Evolutionary conservation across 148 eudicot genomes (phyloP).

Genomic region (Diospyros kaki): DNA sequence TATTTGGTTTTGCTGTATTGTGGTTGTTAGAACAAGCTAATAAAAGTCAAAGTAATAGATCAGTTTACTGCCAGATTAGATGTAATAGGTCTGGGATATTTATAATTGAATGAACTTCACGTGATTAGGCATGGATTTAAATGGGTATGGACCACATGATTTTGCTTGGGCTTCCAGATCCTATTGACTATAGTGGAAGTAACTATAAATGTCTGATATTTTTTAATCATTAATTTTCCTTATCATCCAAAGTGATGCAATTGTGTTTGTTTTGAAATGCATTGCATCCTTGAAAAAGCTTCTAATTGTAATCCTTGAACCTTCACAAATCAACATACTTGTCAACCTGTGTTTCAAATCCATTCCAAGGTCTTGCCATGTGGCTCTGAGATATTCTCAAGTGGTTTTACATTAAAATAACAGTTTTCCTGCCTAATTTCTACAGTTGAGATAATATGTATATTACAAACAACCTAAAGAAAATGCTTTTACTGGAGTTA

Average conservation of each 20-base stretch:
- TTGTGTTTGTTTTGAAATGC: neutral
- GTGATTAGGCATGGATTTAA: neutral
- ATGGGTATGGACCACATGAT: neutral
- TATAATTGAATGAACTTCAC: conserved; percentile 1
- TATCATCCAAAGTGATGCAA: neutral
- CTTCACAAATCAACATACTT: neutral
- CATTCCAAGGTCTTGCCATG: neutral
- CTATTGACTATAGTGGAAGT: neutral
- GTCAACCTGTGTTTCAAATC: neutral
- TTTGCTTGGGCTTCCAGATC: neutral
- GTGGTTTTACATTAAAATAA: neutral
- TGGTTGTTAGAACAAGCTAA: neutral
- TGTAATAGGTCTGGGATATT: neutral
- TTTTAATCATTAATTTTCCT: neutral
- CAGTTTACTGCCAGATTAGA: neutral
- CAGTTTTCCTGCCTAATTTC: neutral
- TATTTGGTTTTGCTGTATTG: neutral
- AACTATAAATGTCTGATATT: neutral
- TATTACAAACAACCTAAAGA: neutral
- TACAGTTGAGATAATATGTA: neutral
- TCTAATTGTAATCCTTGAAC: conserved; percentile 1
- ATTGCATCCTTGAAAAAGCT: neutral
- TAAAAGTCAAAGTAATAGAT: neutral
- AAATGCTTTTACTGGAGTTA: conserved; percentile 2
- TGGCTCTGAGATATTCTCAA: neutral